Evolutionary conservation across 2,329 filamentous ascomycete species (phyloP).

Genomic region (Fusarium sp.): DNA sequence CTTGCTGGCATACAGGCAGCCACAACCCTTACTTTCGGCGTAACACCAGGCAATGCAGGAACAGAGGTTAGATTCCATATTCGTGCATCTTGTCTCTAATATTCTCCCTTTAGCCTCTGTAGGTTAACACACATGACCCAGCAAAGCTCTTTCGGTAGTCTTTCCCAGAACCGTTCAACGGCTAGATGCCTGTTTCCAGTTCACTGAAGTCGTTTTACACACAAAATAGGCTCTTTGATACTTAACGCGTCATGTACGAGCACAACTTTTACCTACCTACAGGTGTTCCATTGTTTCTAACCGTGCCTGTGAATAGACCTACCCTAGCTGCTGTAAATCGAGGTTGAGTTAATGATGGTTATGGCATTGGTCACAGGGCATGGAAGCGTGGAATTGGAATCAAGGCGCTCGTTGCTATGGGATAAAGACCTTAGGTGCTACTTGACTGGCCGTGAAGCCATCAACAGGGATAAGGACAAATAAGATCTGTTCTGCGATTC

Average conservation of each 20-base stretch:
- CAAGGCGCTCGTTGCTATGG: not conserved
- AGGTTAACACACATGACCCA: not conserved
- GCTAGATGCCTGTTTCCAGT: not conserved
- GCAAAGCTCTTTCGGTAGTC: not conserved
- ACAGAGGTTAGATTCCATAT: not conserved
- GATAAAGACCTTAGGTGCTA: not conserved
- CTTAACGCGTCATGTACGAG: not conserved
- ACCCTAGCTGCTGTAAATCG: too few relatives aligned
- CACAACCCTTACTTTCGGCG: not conserved
- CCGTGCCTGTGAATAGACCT: not conserved
- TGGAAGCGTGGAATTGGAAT: not conserved
- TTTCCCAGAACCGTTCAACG: not conserved
- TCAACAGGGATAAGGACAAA: too few relatives aligned
- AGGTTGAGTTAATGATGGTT: not conserved
- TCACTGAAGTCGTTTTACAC: not conserved
- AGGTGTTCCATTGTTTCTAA: not conserved
- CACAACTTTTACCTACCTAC: not conserved
- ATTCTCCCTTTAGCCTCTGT: not conserved
- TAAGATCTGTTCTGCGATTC: not conserved
- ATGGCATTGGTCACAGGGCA: not conserved
- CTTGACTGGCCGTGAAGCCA: too few relatives aligned
- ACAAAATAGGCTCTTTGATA: not conserved
- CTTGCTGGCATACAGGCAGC: not conserved
- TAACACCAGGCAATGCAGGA: not conserved
- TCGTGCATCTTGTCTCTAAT: not conserved